Evolutionary conservation across 352 stramenopile species (phyloP), one percentile per base, ranked within the genome.

Genomic region (Globisporangium echinulatum): DNA sequence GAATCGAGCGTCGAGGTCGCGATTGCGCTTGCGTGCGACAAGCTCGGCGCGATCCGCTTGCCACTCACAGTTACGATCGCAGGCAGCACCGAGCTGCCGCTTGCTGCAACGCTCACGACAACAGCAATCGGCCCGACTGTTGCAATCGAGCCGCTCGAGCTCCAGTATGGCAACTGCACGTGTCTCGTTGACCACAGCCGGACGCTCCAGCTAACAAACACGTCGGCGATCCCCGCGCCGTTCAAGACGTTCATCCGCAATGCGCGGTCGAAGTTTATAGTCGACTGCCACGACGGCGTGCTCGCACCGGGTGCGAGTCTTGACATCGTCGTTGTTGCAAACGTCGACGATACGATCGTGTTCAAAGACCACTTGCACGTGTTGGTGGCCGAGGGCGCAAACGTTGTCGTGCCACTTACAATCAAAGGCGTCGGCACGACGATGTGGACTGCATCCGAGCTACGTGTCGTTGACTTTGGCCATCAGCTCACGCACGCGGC

Each of bases 281-380:
- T 98, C 37, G 85, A 98, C 61, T 70, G 81, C 13, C 84, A 94
- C 43, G 93, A 98, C 63, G 88, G 90, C 7, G 74, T 86, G 3
- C 61, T 98, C 1, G 64, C 79, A 37, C 90, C 95, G 19, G 75
- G 79, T 6, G 88, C 97, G 61, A 81, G 66, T 15, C 36, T 90
- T 0, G 74, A 81, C 39, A 65, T 97, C 19, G 69, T 75, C 1
- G 64, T 98, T 4, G 86, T 87, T 10, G 95, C 94, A 0, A 96
- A 96, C 49, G 60, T 97, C n/a, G 94, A 98, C 69, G 95, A 98
- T 61, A 97, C 91, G 15, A 75, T 90, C 6, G 49, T 89, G 11
- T 93, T 97, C 67, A 94, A 93, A 57, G 95, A 98, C 61, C 88
- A 98, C 59, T 74, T 98, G 1, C 87, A 98, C 63, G 87, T 98